Evolutionary conservation across 495 filamentous ascomycete genomes (phyloP).

Genomic region (Parathielavia appendiculata): DNA sequence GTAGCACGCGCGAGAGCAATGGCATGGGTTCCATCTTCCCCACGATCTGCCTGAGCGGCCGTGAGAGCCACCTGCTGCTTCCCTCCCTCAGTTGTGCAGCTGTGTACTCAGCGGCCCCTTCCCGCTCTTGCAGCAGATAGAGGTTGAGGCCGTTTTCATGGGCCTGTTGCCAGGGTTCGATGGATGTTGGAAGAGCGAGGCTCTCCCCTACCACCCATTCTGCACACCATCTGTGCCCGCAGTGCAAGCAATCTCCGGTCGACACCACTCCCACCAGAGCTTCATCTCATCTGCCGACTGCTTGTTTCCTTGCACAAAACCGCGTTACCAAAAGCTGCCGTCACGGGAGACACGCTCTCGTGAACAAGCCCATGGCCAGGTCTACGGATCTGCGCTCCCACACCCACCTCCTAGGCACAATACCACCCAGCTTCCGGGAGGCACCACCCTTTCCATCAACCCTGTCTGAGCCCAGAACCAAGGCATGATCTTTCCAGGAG

Average conservation of each 20-base stretch:
- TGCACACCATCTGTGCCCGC: not conserved
- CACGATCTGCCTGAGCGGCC: slow-evolving; percentile 20
- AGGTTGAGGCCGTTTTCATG: not conserved
- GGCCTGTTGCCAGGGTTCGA: not conserved
- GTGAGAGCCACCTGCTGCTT: not conserved
- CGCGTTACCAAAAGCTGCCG: not conserved
- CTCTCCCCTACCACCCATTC: too few species aligned
- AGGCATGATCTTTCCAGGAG: slow-evolving; percentile 16
- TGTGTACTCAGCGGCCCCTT: slow-evolving; percentile 22
- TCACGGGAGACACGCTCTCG: not conserved
- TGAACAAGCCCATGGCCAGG: slow-evolving; percentile 5
- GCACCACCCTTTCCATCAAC: not conserved
- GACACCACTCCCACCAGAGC: slow-evolving; percentile 22
- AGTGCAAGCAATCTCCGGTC: slow-evolving; percentile 31
- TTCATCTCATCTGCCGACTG: slow-evolving; percentile 8
- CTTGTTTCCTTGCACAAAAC: not conserved
- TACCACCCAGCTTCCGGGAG: slow-evolving; percentile 4
- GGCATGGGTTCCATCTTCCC: slow-evolving; percentile 17
- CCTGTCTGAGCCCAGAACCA: slow-evolving; percentile 20
- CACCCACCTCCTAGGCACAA: slow-evolving; percentile 5
- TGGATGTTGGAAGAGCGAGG: not conserved
- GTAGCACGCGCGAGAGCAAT: not conserved
- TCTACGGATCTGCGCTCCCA: slow-evolving; percentile 13
- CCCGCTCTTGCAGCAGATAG: slow-evolving; percentile 30
- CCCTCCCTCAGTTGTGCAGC: not conserved